phyloP scores from a whole-genome alignment of 176 grass and related monocot genomes.

The Puccinellia tenuiflora region DNA sequence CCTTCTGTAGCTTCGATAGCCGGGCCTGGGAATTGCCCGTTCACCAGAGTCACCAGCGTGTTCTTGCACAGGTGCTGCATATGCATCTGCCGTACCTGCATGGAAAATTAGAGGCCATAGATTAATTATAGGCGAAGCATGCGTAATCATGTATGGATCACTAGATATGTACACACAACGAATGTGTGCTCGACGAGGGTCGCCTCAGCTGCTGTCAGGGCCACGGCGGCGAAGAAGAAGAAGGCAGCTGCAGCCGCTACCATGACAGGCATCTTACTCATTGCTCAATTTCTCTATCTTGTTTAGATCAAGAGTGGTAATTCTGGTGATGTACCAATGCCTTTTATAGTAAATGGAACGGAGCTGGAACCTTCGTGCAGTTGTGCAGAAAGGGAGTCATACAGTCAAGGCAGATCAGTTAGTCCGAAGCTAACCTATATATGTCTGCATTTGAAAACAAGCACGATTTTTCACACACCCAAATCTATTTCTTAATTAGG shows the following conservation, averaged over 20 bases:
- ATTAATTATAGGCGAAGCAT: no score
- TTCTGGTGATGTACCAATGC: background rate
- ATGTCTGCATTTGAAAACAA: background rate
- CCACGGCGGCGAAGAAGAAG: background rate
- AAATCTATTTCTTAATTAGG: background rate
- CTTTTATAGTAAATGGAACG: background rate
- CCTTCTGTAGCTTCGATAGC: conserved; percentile 9
- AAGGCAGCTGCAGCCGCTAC: background rate
- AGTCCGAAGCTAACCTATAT: no score
- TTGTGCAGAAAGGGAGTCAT: no score
- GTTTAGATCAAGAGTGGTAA: background rate
- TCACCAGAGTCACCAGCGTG: background rate
- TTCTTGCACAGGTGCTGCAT: conserved; percentile 21
- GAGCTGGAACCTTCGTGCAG: no score
- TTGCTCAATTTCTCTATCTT: background rate
- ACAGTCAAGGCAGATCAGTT: no score
- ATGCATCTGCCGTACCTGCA: conserved; percentile 2
- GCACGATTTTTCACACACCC: background rate
- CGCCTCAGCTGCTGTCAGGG: background rate
- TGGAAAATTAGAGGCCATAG: no score
- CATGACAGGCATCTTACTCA: background rate
- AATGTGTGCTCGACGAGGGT: background rate
- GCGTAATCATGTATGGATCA: no score
- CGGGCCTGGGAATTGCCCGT: conserved; percentile 25
- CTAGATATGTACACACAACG: background rate